Percentiles rank a stretch among this genome's conserved stretches.
Conservation (phyloP, 2,329 filamentous ascomycete species). For the Emergomyces pasteurianus region DNA sequence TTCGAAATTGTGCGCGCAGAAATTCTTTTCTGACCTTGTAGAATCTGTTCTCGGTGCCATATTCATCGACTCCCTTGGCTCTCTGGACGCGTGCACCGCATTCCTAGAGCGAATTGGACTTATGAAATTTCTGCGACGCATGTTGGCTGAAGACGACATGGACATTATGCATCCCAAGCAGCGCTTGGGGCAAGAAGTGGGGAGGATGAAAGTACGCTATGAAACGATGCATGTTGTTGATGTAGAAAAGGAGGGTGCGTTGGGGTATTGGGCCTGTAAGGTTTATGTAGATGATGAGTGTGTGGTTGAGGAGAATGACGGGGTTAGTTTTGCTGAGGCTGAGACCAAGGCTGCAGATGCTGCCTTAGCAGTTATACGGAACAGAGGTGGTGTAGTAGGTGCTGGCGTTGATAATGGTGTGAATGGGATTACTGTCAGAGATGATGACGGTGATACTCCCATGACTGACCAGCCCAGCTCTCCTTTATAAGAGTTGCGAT, state of each 20-base stretch:
- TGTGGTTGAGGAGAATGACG: constrained; percentile 37
- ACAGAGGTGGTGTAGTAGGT: neutral
- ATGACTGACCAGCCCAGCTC: neutral
- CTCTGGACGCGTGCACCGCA: constrained; percentile 44
- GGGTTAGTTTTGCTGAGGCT: constrained; percentile 41
- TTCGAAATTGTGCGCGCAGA: constrained; percentile 52
- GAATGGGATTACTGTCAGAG: neutral
- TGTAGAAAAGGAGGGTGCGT: constrained; percentile 9
- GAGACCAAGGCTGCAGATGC: constrained; percentile 44
- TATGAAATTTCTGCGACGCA: constrained; percentile 47
- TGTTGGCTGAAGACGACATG: constrained; percentile 46
- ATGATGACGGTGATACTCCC: neutral
- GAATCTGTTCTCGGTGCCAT: constrained; percentile 73
- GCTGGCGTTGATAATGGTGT: neutral
- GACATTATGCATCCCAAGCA: constrained; percentile 54
- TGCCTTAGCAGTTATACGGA: constrained; percentile 32
- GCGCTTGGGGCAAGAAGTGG: constrained; percentile 49
- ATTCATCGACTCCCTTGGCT: constrained; percentile 62
- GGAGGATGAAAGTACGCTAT: constrained; percentile 44
- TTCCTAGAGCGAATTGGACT: constrained; percentile 57
- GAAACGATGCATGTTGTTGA: constrained; percentile 10
- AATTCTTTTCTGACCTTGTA: constrained; percentile 74
- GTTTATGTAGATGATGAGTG: constrained; percentile 39
- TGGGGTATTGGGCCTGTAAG: constrained; percentile 27
- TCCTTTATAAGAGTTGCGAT: neutral